phyloP scores from a whole-genome alignment of 2,329 filamentous ascomycete species.

The Aspergillus fischeri region DNA sequence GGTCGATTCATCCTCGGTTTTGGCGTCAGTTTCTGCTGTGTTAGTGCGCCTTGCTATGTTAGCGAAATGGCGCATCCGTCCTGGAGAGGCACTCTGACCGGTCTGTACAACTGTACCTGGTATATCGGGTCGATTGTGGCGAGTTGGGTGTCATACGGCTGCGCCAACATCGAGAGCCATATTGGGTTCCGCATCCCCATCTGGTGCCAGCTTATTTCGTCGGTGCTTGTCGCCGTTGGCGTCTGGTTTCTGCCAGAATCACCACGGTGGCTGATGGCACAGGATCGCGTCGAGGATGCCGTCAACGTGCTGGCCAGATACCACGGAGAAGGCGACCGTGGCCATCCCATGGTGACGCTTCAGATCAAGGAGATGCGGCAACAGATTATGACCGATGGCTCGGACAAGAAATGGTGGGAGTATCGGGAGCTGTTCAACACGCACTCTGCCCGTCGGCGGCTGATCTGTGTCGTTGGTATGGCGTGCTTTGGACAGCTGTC shows the following conservation, averaged over 20 bases:
- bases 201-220: background rate
- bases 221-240: background rate
- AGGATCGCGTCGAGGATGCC: constrained; percentile 20
- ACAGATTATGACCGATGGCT: constrained; percentile 25
- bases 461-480: constrained; percentile 40
- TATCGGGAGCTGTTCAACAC: constrained; percentile 38
- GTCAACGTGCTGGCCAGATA: constrained; percentile 38
- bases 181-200: background rate
- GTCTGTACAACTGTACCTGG: constrained; percentile 52
- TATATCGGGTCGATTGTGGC: constrained; percentile 47
- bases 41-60: constrained; percentile 59
- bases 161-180: background rate
- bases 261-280: constrained; percentile 19
- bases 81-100: constrained; percentile 57
- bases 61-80: constrained; percentile 61
- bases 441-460: constrained; percentile 32
- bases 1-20: constrained; percentile 53
- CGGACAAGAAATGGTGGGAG: constrained; percentile 30
- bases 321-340: constrained; percentile 41
- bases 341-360: constrained; percentile 39
- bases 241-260: constrained; percentile 49
- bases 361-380: constrained; percentile 41
- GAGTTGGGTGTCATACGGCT: constrained; percentile 25
- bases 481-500: constrained; percentile 43
- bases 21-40: constrained; percentile 57